Base-by-base conservation (phyloP, 768 basidiomycete genomes). In the Asterophora lycoperdoides region DNA sequence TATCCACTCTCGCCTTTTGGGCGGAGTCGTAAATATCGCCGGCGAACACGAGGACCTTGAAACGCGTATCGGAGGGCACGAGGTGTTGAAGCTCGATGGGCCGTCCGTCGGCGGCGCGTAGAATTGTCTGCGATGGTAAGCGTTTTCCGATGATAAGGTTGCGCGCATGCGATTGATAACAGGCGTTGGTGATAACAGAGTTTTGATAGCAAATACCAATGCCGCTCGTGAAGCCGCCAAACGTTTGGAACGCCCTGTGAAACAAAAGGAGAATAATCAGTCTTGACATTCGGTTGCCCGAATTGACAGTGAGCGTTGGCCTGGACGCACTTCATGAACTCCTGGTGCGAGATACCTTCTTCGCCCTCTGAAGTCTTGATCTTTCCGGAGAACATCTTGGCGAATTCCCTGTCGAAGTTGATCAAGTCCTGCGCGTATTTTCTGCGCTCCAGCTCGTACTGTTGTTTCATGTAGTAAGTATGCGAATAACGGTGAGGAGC, bases 371-470 rank as follows among this genome's bases (percentile, higher is more conserved):
- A 64, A 4, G 79, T 80, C 28, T 72, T 69, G 4, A 84, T 81
- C 60, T 84, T 84, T 33, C 78, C 78, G 17, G 84, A 86, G 61
- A 86, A 86, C n/a, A 86, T 66, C 11, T 71, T 69, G 7, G 83
- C 73, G 52, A 81, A 84, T 50, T 83, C 60, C 55, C 77, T 79
- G 60, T 89, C 87, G 56, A 86, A 88, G 41, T 75, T 56, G 49
- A 89, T 89, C 50, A 91, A 71, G 49, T 87, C 84, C 63, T 83
- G 76, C 0, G 88, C 86, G 50, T 79, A 85, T 55, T 76, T 77
- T 43, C 77, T 74, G 20, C 88, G 73, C 58, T 91, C 88, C 20
- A 67, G 51, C 61, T 87, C 83, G 59, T 88, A 87, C 85, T 86
- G 1, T 34, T 4, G 10, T 11, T 13, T 14, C 6, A 15, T 23